Conservation (phyloP, 106 monocot genomes). For the Dioscorea dumetorum region DNA sequence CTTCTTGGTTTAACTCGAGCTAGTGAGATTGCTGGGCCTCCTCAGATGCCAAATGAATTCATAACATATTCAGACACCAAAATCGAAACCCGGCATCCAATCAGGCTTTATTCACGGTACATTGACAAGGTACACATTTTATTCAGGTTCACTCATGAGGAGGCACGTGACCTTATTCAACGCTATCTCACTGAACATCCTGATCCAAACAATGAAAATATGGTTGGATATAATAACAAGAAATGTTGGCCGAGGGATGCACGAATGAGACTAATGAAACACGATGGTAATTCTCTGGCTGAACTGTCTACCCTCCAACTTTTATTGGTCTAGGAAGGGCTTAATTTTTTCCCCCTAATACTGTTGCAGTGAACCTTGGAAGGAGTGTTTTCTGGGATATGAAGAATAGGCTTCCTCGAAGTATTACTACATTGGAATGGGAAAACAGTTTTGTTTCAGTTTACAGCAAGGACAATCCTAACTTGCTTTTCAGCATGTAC, state of each 20-base stretch:
- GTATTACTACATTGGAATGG: slow-evolving; percentile 99
- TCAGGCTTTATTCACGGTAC: slow-evolving; percentile 94
- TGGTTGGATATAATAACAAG: slow-evolving; percentile 99
- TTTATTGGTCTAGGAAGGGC: neutral
- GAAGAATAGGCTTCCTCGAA: slow-evolving; percentile 95
- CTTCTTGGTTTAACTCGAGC: slow-evolving; percentile 98
- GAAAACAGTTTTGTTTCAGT: slow-evolving; percentile 98
- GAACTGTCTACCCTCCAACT: too few species aligned
- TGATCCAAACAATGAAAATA: slow-evolving; percentile 99
- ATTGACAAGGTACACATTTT: slow-evolving; percentile 96
- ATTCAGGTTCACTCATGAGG: slow-evolving; percentile 98
- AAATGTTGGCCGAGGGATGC: slow-evolving; percentile 99
- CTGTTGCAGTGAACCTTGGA: slow-evolving; percentile 81
- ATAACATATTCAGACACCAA: slow-evolving; percentile 86
- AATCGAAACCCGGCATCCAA: slow-evolving; percentile 94
- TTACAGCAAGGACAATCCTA: slow-evolving; percentile 99
- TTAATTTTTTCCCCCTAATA: neutral
- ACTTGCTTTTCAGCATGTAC: slow-evolving; percentile 99
- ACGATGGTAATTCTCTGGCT: slow-evolving; percentile 66
- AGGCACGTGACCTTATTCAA: slow-evolving; percentile 95
- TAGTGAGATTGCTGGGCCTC: slow-evolving; percentile 98
- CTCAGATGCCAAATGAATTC: slow-evolving; percentile 98
- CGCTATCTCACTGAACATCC: slow-evolving; percentile 96
- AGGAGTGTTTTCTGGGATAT: slow-evolving; percentile 99
- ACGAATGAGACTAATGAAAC: slow-evolving; percentile 99